phyloP scores from a whole-genome alignment of 1,284 basidiomycete species.

The Microbotryum scabiosae region DNA sequence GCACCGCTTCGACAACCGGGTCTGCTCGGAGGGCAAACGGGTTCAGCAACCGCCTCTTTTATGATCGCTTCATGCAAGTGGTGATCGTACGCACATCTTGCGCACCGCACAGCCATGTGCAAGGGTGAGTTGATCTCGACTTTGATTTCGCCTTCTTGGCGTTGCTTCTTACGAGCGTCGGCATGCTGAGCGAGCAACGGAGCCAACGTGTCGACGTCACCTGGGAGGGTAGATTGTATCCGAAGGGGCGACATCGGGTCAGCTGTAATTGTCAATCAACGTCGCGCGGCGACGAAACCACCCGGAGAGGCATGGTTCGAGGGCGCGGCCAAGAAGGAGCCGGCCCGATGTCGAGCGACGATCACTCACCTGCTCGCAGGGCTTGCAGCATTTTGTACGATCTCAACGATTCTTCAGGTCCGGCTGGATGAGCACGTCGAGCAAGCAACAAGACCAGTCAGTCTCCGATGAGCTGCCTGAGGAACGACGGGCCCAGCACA shows the following conservation, averaged over 20 bases:
- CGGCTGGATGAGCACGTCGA: conserved; percentile 1
- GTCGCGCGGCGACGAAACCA: too few relatives aligned
- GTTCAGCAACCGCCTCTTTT: not conserved
- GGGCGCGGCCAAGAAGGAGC: too few relatives aligned
- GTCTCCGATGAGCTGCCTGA: too few relatives aligned
- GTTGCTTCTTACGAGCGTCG: not conserved
- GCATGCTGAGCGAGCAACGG: conserved; percentile 4
- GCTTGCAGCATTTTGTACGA: conserved; percentile 31
- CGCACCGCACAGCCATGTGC: conserved; percentile 33
- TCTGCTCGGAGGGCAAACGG: conserved; percentile 15
- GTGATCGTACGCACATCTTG: conserved; percentile 20
- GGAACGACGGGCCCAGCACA: too few relatives aligned
- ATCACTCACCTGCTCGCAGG: conserved; percentile 26
- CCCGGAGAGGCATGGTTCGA: too few relatives aligned
- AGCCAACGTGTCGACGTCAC: conserved; percentile 5
- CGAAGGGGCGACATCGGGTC: not conserved
- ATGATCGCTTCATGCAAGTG: not conserved
- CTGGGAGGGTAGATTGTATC: not conserved
- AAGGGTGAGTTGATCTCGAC: conserved; percentile 24
- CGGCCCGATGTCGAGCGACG: not conserved
- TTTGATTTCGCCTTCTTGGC: not conserved
- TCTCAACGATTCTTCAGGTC: conserved; percentile 28
- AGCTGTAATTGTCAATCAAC: not conserved
- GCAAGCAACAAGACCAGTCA: too few relatives aligned
- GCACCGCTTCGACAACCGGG: conserved; percentile 34